These are phyloP conservation scores for Durio zibethinus DNA, from an alignment of 345 rosid species.

Conservation along the genomic window DNA sequence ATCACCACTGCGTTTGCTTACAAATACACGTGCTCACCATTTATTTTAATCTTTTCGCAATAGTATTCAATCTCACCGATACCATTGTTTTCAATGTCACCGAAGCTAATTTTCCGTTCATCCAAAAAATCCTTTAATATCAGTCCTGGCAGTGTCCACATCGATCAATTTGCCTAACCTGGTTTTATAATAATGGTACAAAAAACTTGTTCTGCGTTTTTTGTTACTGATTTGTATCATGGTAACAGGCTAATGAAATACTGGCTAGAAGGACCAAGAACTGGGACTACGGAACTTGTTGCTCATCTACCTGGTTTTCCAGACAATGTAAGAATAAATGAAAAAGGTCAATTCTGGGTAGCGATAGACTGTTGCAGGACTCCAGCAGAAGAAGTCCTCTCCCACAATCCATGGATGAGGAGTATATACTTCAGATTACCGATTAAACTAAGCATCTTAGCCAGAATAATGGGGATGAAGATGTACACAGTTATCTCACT, in stretches of 20 bases:
- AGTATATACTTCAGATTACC: slow-evolving; percentile 67
- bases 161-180: too few species aligned
- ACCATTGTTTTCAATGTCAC: too few species aligned
- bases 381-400: slow-evolving; percentile 67
- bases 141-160: too few species aligned
- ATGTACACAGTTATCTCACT: slow-evolving; percentile 83
- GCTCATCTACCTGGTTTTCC: slow-evolving; percentile 52
- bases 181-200: background rate
- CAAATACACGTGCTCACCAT: too few species aligned
- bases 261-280: slow-evolving; percentile 81
- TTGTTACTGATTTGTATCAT: background rate
- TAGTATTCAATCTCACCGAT: too few species aligned
- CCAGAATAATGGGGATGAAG: slow-evolving; percentile 83
- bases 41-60: too few species aligned
- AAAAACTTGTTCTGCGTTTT: background rate
- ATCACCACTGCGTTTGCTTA: too few species aligned
- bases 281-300: background rate
- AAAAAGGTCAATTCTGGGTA: slow-evolving; percentile 85
- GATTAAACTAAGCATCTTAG: slow-evolving; percentile 54
- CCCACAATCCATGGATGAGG: slow-evolving; percentile 77
- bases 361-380: slow-evolving; percentile 96
- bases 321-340: slow-evolving; percentile 80
- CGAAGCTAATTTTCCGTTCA: too few species aligned
- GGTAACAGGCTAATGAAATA: slow-evolving; percentile 67
- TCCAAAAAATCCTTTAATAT: too few species aligned